Evolutionary conservation across 2,329 filamentous ascomycete genomes (phyloP).

Genomic region (Fusarium illudens): DNA sequence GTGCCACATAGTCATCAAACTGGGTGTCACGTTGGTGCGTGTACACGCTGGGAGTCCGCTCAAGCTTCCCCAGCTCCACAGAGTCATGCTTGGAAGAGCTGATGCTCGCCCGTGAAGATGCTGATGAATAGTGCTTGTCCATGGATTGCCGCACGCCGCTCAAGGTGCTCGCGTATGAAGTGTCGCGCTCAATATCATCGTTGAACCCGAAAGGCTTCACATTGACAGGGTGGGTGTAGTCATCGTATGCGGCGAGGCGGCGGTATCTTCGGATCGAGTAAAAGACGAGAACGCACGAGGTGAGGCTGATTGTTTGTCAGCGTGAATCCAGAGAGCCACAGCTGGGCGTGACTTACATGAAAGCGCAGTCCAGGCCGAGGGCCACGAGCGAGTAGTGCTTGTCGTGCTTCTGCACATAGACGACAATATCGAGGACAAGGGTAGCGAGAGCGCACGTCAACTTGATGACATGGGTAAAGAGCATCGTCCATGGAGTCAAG

Average conservation of each 20-base stretch:
- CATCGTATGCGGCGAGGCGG: slow-evolving; percentile 58
- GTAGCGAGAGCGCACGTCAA: slow-evolving; percentile 56
- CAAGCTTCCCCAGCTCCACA: slow-evolving; percentile 31
- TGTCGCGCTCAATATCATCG: slow-evolving; percentile 44
- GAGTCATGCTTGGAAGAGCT: slow-evolving; percentile 38
- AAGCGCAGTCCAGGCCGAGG: slow-evolving; percentile 56
- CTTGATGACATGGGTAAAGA: slow-evolving; percentile 62
- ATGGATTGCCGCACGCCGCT: slow-evolving; percentile 31
- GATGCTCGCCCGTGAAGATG: slow-evolving; percentile 45
- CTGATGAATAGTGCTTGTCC: slow-evolving; percentile 41
- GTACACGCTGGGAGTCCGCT: slow-evolving; percentile 47
- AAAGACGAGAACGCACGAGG: slow-evolving; percentile 53
- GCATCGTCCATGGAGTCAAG: slow-evolving; percentile 63
- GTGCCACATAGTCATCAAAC: slow-evolving; percentile 56
- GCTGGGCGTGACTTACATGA: slow-evolving; percentile 55
- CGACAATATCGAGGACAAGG: slow-evolving; percentile 60
- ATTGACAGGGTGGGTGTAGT: slow-evolving; percentile 60
- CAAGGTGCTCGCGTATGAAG: slow-evolving; percentile 35
- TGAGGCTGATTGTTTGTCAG: slow-evolving; percentile 34
- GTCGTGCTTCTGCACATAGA: slow-evolving; percentile 57
- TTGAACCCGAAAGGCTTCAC: slow-evolving; percentile 59
- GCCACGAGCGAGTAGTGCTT: slow-evolving; percentile 59
- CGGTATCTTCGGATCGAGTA: slow-evolving; percentile 60
- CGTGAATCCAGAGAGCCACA: not conserved
- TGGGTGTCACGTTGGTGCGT: slow-evolving; percentile 57